These are phyloP conservation scores for Phoma herbarum DNA, from an alignment of 2,329 filamentous ascomycete genomes.

Conservation along the genomic window DNA sequence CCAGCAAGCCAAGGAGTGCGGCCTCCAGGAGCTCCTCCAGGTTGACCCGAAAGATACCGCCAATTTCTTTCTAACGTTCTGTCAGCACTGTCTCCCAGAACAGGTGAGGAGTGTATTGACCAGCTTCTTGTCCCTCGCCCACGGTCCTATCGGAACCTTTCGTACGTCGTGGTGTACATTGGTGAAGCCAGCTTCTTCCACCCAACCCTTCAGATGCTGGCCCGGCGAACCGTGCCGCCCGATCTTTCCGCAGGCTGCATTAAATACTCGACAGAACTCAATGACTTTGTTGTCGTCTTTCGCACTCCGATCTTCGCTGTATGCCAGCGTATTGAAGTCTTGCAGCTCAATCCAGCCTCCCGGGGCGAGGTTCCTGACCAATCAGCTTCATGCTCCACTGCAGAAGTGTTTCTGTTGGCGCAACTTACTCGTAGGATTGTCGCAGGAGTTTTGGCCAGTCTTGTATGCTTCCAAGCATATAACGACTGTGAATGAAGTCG, in stretches of 20 bases:
- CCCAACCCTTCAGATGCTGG: constrained; percentile 49
- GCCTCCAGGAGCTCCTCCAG: constrained; percentile 14
- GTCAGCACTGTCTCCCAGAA: background rate
- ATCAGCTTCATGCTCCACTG: background rate
- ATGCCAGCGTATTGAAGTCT: constrained; percentile 55
- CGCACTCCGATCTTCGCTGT: constrained; percentile 45
- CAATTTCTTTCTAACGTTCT: constrained; percentile 7
- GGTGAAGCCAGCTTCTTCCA: constrained; percentile 55
- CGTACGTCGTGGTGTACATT: constrained; percentile 48
- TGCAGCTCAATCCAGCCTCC: constrained; percentile 62
- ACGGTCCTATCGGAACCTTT: constrained; percentile 29
- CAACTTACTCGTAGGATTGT: constrained; percentile 53
- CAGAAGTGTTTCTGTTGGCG: background rate
- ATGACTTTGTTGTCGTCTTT: constrained; percentile 13
- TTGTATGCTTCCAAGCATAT: constrained; percentile 56
- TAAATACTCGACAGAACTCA: constrained; percentile 17
- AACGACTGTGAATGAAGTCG: constrained; percentile 58
- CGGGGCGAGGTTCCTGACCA: constrained; percentile 50
- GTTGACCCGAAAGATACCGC: constrained; percentile 11
- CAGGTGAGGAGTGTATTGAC: constrained; percentile 11
- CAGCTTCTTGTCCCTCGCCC: constrained; percentile 31
- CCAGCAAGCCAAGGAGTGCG: constrained; percentile 10
- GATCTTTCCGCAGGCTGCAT: constrained; percentile 14
- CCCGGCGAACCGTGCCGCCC: constrained; percentile 26
- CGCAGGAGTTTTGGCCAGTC: constrained; percentile 59